Conservation (phyloP, 352 stramenopile species). For the Phytopythium oedochilum region DNA sequence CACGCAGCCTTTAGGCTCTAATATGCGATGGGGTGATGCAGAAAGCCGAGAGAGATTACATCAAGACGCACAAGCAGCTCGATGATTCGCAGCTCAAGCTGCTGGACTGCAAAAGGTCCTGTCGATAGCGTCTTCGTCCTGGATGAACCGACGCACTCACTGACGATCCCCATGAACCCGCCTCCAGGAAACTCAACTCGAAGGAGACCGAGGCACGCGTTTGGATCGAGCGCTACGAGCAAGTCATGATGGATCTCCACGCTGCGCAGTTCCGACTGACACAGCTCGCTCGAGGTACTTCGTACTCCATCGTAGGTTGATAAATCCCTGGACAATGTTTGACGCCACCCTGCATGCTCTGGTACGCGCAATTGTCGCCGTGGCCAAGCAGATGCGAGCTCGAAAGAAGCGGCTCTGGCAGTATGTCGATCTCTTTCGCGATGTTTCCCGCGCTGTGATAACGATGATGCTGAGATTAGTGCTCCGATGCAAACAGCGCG, state of each 20-base stretch:
- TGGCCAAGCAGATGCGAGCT: constrained; percentile 43
- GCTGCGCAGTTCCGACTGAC: constrained; percentile 65
- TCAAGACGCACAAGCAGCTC: constrained; percentile 56
- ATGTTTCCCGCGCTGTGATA: not conserved
- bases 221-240: constrained; percentile 80
- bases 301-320: not conserved
- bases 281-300: constrained; percentile 52
- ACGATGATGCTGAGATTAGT: not conserved
- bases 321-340: too few relatives aligned
- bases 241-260: constrained; percentile 83
- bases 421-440: constrained; percentile 13
- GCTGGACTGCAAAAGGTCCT: constrained; percentile 58
- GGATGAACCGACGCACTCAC: too few relatives aligned
- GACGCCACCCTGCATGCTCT: too few relatives aligned
- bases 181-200: constrained; percentile 38
- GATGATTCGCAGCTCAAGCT: constrained; percentile 65
- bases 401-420: constrained; percentile 56
- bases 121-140: too few relatives aligned
- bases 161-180: too few relatives aligned
- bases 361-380: too few relatives aligned
- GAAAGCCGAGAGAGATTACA: constrained; percentile 73
- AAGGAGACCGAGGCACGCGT: constrained; percentile 54
- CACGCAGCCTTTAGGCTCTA: too few relatives aligned
- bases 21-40: constrained; percentile 10
- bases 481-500: constrained; percentile 26